phyloP scores from a whole-genome alignment of 371 early-diverging fungal genomes.

The Mucor mucedo region DNA sequence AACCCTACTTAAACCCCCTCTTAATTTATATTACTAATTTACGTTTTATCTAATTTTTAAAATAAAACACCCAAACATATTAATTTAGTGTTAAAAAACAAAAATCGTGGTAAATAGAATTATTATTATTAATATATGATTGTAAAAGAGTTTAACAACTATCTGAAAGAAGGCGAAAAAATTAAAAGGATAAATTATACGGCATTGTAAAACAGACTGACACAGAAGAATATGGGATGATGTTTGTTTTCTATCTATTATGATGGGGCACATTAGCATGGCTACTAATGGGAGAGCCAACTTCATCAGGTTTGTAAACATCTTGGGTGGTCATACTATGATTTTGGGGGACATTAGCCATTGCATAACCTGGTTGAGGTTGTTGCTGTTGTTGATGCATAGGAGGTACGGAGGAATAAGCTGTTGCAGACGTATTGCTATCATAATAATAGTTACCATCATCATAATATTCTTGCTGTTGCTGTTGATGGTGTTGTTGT shows the following conservation, averaged over 20 bases:
- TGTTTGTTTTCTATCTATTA: constrained; percentile 3
- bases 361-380: constrained; percentile 11
- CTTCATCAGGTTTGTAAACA: constrained; percentile 29
- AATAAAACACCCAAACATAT: too few relatives aligned
- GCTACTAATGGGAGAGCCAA: constrained; percentile 4
- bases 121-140: too few relatives aligned
- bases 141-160: too few relatives aligned
- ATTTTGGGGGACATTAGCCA: constrained; percentile 7
- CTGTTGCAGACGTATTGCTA: constrained; percentile 22
- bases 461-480: constrained; percentile 42
- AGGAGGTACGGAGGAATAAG: constrained; percentile 19
- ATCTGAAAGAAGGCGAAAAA: background rate
- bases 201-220: background rate
- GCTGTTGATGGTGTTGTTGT: constrained; percentile 13
- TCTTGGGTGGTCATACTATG: constrained; percentile 13
- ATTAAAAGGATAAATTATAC: background rate
- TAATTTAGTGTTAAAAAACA: too few relatives aligned
- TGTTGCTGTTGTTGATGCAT: constrained; percentile 13
- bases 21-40: background rate
- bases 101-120: too few relatives aligned
- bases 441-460: constrained; percentile 40
- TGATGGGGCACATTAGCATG: constrained; percentile 11
- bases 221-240: background rate
- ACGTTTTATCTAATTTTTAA: too few relatives aligned
- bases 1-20: background rate